Conservation (phyloP, 371 early-diverging fungal genomes). For the Thermomucor indicae-seudaticae region DNA sequence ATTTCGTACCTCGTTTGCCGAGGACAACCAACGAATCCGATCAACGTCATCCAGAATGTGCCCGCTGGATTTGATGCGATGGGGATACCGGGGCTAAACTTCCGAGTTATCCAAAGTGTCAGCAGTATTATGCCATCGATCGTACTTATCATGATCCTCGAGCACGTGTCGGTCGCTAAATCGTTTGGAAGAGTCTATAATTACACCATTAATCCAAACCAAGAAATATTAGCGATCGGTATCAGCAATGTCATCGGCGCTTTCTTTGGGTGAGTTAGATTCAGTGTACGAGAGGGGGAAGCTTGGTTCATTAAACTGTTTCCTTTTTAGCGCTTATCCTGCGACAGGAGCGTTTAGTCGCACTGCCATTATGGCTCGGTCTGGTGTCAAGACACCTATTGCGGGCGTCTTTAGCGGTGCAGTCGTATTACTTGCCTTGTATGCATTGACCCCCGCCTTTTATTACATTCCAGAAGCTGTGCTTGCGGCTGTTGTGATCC, state of each 20-base stretch:
- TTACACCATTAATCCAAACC: conserved; percentile 55
- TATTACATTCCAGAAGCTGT: conserved; percentile 79
- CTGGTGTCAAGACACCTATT: conserved; percentile 79
- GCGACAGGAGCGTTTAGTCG: conserved; percentile 46
- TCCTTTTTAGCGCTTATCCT: conserved; percentile 25
- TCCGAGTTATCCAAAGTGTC: conserved; percentile 32
- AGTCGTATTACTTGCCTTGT: conserved; percentile 78
- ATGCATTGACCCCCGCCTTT: conserved; percentile 76
- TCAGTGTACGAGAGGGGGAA: not conserved
- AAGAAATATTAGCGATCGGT: conserved; percentile 85
- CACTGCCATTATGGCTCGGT: conserved; percentile 71
- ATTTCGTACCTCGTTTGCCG: conserved; percentile 32
- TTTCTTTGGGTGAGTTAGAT: conserved; percentile 65
- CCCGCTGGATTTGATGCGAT: conserved; percentile 67
- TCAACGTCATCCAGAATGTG: conserved; percentile 57
- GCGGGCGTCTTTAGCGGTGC: conserved; percentile 72
- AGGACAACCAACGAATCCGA: conserved; percentile 15
- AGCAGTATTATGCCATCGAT: conserved; percentile 52
- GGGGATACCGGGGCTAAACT: conserved; percentile 40
- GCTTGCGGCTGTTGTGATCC: conserved; percentile 77
- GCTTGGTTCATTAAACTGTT: not conserved
- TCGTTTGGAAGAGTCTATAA: conserved; percentile 70
- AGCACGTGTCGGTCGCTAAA: conserved; percentile 80
- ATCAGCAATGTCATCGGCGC: conserved; percentile 72
- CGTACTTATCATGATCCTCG: conserved; percentile 69